Evolutionary conservation across 129 eudicot genomes (phyloP), one percentile per base, ranked within the genome.

Genomic region (Arctium lappa): DNA sequence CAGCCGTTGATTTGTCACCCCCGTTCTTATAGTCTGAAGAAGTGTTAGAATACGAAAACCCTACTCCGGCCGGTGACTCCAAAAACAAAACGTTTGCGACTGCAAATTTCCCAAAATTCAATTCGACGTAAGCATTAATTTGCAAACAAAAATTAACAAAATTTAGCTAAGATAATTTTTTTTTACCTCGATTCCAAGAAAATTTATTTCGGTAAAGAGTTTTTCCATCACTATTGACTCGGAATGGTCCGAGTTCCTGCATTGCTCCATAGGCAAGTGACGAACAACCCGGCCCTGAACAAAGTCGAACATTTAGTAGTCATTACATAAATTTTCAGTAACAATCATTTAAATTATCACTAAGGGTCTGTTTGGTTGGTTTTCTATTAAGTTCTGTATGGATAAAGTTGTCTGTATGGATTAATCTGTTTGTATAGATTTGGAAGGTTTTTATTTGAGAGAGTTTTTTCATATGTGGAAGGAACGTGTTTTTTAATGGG

Each of bases 1-100:
- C 48, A 2, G 97, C 94, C 0, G 97, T 93, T 62, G 60, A 83
- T 69, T 48, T 83, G 69, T 93, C 97, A 36, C 97, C 97, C 66
- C 85, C 83, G 0, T 72, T 76, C 65, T 9, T 22, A 42, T 83
- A 81, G 79, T 93, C 97, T 0, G 89, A 68, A 1, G 94, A 80
- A 27, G 86, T 93, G 86, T 93, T 93, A 1, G 95, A 89, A 31
- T 93, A 93, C 2, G 97, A 93, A 81, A 88, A 93, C 63, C 97
- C 97, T 72, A 93, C 97, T 40, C 97, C 97, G 2, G 97, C 95
- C 0, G 97, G 97, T 6, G 97, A 93, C 88, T 93, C 97, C 95
- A 93, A 66, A 80, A 91, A 93, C 63, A 93, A 36, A 7, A 93
- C 91, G 56, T 93, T 93, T 38, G 94, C 94, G 38, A 90, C 97